Percentiles rank a stretch among this genome's conserved stretches.
These are phyloP conservation scores for Cryoendolithus antarcticus DNA, from an alignment of 2,329 filamentous ascomycete genomes.

Conservation along the genomic window DNA sequence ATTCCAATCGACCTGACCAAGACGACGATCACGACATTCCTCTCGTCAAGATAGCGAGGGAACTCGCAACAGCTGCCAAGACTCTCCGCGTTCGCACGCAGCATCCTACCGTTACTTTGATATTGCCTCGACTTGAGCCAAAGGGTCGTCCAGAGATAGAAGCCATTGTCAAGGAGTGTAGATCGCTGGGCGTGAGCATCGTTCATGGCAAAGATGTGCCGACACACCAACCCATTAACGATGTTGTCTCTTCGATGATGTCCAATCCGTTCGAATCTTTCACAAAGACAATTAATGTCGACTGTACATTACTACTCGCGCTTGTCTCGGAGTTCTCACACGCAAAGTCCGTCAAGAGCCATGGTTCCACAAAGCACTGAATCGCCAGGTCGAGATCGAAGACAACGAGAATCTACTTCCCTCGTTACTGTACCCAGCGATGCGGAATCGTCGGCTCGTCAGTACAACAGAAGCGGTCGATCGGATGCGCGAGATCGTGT, in stretches of 20 bases:
- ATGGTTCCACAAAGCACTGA: slow-evolving; percentile 48
- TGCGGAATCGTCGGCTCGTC: slow-evolving; percentile 45
- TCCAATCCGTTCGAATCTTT: slow-evolving; percentile 27
- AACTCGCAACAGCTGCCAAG: slow-evolving; percentile 45
- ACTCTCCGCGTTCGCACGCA: slow-evolving; percentile 46
- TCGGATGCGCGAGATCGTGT: slow-evolving; percentile 55
- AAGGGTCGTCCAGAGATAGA: slow-evolving; percentile 43
- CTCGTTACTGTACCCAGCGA: slow-evolving; percentile 49
- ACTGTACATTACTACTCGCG: slow-evolving; percentile 60
- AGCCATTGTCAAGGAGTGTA: slow-evolving; percentile 43
- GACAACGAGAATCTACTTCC: slow-evolving; percentile 47
- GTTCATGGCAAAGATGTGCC: slow-evolving; percentile 19
- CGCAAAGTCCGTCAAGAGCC: slow-evolving; percentile 34
- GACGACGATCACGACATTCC: slow-evolving; percentile 42
- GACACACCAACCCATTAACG: slow-evolving; percentile 11
- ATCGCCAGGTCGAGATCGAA: slow-evolving; percentile 54
- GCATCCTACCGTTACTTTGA: slow-evolving; percentile 46
- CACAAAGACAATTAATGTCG: slow-evolving; percentile 42
- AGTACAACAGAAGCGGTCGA: slow-evolving; percentile 54
- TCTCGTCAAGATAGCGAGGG: slow-evolving; percentile 47
- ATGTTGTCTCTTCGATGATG: slow-evolving; percentile 21
- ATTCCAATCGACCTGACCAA: slow-evolving; percentile 18
- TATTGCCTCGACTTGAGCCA: slow-evolving; percentile 46
- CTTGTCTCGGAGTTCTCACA: slow-evolving; percentile 65
- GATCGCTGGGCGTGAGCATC: slow-evolving; percentile 34